A percentile compares a stretch with the other conserved stretches of the same genome.
Conservation (phyloP, 2,329 filamentous ascomycete species). For the Emmonsiellopsis sp. region DNA sequence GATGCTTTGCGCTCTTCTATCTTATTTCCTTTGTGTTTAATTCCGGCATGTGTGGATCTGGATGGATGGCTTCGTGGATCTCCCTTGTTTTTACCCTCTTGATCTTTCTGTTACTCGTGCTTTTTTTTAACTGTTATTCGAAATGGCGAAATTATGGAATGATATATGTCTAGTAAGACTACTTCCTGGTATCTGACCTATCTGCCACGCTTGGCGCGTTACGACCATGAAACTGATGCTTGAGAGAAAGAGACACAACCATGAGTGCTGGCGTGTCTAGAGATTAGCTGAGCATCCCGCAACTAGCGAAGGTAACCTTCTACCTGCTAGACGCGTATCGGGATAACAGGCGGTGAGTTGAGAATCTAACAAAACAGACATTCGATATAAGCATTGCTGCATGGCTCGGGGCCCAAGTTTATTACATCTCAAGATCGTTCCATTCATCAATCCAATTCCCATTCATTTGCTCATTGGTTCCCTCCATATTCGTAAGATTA, state of each 20-base stretch:
- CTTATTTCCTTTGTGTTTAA: constrained; percentile 8
- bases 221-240: too few relatives aligned
- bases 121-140: not conserved
- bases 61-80: not conserved
- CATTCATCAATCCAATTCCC: not conserved
- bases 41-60: not conserved
- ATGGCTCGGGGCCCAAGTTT: too few relatives aligned
- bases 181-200: not conserved
- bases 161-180: not conserved
- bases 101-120: not conserved
- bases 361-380: too few relatives aligned
- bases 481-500: constrained; percentile 79
- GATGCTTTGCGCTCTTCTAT: constrained; percentile 12
- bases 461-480: constrained; percentile 5
- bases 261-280: too few relatives aligned
- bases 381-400: too few relatives aligned
- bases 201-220: too few relatives aligned
- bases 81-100: not conserved
- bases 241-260: too few relatives aligned
- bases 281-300: too few relatives aligned
- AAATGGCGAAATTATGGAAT: constrained; percentile 3
- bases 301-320: too few relatives aligned
- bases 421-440: not conserved
- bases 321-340: too few relatives aligned
- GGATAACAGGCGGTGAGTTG: too few relatives aligned